Evolutionary conservation across 2,329 filamentous ascomycete genomes (phyloP).

Genomic region (Phialocephala sp.): DNA sequence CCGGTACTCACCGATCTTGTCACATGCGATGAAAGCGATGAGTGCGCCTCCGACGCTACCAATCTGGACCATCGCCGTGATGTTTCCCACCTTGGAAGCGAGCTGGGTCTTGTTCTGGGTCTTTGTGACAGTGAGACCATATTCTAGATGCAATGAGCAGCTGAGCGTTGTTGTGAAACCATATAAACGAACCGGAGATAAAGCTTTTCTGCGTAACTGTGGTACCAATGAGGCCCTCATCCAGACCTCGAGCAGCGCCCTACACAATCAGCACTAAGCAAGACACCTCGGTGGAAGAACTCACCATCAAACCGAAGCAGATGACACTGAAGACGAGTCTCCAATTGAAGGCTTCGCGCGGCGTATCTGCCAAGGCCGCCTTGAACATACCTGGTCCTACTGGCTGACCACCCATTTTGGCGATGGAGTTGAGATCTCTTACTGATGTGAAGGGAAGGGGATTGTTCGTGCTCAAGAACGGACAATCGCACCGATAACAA

Average conservation of each 20-base stretch:
- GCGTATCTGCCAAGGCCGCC: slow-evolving; percentile 40
- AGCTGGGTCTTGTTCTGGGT: slow-evolving; percentile 35
- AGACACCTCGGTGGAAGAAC: not conserved
- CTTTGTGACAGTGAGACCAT: slow-evolving; percentile 20
- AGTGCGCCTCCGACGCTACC: slow-evolving; percentile 46
- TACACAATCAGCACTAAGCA: not conserved
- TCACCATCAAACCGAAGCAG: slow-evolving; percentile 36
- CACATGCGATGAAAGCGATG: slow-evolving; percentile 35
- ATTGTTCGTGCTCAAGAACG: not conserved
- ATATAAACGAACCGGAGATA: slow-evolving; percentile 25
- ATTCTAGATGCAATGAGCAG: slow-evolving; percentile 28
- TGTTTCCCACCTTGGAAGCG: slow-evolving; percentile 45
- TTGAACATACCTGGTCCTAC: slow-evolving; percentile 39
- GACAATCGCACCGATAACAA: not conserved
- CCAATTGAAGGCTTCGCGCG: slow-evolving; percentile 44
- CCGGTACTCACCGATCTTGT: slow-evolving; percentile 31
- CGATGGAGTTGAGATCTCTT: not conserved
- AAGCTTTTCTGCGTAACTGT: slow-evolving; percentile 41
- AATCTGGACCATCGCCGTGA: slow-evolving; percentile 49
- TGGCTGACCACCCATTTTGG: slow-evolving; percentile 23
- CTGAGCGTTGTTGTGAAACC: slow-evolving; percentile 19
- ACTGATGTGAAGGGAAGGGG: not conserved
- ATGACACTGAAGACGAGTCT: slow-evolving; percentile 38
- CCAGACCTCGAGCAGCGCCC: slow-evolving; percentile 37
- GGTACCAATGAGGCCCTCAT: slow-evolving; percentile 39